Evolutionary conservation across 139 green algal species (phyloP).

Genomic region (Limnomonas spitsbergensis): DNA sequence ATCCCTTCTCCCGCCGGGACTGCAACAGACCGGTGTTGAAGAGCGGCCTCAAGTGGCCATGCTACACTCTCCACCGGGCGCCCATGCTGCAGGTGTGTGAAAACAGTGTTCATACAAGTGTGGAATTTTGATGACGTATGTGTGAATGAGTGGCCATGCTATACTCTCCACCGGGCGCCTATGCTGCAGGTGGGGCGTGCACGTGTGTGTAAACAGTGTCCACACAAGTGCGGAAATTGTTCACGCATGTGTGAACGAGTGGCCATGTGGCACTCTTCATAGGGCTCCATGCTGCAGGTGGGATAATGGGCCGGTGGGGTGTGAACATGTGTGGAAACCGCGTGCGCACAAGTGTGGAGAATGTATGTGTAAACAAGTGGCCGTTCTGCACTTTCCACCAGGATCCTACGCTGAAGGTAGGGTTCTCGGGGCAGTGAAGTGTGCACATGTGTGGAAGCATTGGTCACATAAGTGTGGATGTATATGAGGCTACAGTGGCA

Average conservation of each 20-base stretch:
- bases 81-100: constrained; percentile 24
- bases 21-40: constrained; percentile 35
- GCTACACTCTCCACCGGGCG: constrained; percentile 40
- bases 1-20: constrained; percentile 8
- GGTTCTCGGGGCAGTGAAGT: no score
- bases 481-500: no score
- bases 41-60: constrained; percentile 55
- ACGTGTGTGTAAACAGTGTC: neutral
- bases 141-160: constrained; percentile 44
- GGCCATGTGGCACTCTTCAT: constrained; percentile 52
- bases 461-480: no score
- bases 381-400: neutral
- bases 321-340: no score
- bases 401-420: neutral
- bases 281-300: no score
- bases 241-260: constrained; percentile 23
- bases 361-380: neutral
- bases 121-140: neutral
- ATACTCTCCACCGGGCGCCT: constrained; percentile 39
- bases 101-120: neutral
- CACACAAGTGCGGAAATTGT: neutral
- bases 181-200: constrained; percentile 37
- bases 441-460: no score
- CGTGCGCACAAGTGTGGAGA: no score
- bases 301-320: no score